Evolutionary conservation across 23 red algal genomes (phyloP).

Genomic region (Gracilariopsis chorda): DNA sequence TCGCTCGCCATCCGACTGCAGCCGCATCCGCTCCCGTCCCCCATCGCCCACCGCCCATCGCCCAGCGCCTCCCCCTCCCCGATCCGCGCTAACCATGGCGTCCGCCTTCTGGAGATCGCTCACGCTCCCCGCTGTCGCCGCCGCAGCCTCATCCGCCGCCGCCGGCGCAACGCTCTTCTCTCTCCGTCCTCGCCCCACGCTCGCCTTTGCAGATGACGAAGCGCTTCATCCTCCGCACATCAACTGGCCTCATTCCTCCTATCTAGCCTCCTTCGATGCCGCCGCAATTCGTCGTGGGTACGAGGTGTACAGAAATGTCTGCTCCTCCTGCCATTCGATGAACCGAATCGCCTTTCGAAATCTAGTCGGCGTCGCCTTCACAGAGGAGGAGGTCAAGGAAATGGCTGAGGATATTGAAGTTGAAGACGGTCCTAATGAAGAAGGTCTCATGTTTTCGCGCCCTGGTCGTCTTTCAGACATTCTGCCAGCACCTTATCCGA

Average conservation of each 20-base stretch:
- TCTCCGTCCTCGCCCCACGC: not conserved
- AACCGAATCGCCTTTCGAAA: constrained; percentile 93
- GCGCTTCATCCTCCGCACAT: constrained; percentile 79
- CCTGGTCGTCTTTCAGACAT: constrained; percentile 88
- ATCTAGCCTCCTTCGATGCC: constrained; percentile 87
- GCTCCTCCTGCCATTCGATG: constrained; percentile 95
- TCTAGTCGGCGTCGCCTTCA: constrained; percentile 93
- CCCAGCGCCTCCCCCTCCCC: not conserved
- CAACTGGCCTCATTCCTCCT: constrained; percentile 84
- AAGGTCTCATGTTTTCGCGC: constrained; percentile 94
- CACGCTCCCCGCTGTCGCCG: constrained; percentile 30
- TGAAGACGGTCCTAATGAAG: constrained; percentile 98
- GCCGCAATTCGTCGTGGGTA: constrained; percentile 94
- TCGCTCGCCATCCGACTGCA: not conserved
- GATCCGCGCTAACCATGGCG: constrained; percentile 19
- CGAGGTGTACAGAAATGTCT: constrained; percentile 96
- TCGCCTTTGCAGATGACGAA: constrained; percentile 80
- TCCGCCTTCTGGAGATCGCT: constrained; percentile 21
- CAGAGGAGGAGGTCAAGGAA: constrained; percentile 93
- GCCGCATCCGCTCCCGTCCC: not conserved
- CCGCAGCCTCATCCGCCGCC: constrained; percentile 2
- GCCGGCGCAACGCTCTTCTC: not conserved
- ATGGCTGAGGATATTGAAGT: constrained; percentile 97
- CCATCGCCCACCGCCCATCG: not conserved
- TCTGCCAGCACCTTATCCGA: constrained; percentile 96